A percentile compares a stretch with the other conserved stretches of the same genome.
These are phyloP conservation scores for Auriculariales sp. DNA, from an alignment of 768 basidiomycete genomes.

Conservation along the genomic window DNA sequence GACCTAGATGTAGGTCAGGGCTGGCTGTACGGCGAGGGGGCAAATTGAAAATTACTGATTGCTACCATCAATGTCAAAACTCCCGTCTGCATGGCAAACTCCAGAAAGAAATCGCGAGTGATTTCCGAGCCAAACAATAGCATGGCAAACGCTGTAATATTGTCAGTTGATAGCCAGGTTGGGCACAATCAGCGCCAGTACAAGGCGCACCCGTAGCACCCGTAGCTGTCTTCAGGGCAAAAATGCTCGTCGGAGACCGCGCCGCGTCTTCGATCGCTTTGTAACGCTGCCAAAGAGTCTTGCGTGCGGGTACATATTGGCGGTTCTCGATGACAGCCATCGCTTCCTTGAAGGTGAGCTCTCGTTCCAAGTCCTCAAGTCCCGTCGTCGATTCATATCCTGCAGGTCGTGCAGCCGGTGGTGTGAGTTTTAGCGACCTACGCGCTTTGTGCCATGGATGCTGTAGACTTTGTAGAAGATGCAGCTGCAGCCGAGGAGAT, in stretches of 20 bases:
- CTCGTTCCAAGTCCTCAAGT: not conserved
- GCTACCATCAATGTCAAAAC: constrained; percentile 18
- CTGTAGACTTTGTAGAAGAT: constrained; percentile 14
- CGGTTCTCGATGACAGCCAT: constrained; percentile 12
- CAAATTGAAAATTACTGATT: constrained; percentile 13
- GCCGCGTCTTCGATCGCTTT: constrained; percentile 7
- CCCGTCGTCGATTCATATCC: not conserved
- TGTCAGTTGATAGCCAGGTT: too few species aligned
- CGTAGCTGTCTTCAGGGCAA: constrained; percentile 13
- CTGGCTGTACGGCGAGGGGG: constrained; percentile 13
- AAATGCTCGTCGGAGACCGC: constrained; percentile 10
- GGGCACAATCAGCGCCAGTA: too few species aligned
- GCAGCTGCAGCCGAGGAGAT: constrained; percentile 11
- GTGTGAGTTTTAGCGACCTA: too few species aligned
- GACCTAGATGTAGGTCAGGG: constrained; percentile 14
- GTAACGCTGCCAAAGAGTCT: constrained; percentile 6
- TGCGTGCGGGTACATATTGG: constrained; percentile 4
- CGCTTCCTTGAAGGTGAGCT: constrained; percentile 13
- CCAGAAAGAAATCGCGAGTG: constrained; percentile 12
- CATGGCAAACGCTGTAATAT: constrained; percentile 15
- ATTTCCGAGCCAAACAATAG: constrained; percentile 14
- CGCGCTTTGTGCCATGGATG: constrained; percentile 3
- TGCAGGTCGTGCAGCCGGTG: not conserved
- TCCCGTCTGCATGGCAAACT: constrained; percentile 13
- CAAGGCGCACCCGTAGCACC: too few species aligned